Evolutionary conservation across 176 grass and related monocot genomes (phyloP).

Genomic region (Thinopyrum elongatum): DNA sequence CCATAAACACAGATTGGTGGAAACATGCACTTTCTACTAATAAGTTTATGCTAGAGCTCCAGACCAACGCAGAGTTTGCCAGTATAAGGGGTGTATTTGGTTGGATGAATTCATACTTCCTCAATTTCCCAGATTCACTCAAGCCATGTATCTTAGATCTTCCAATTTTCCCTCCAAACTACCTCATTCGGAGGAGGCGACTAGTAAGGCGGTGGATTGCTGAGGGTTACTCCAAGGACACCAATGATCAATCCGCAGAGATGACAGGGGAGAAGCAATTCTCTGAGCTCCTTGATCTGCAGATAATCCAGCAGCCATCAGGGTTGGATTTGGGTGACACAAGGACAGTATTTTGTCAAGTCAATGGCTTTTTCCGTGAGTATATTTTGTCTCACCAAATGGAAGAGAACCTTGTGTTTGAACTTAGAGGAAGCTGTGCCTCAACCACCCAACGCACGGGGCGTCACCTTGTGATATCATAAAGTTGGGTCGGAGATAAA

Average conservation of each 20-base stretch:
- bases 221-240: background rate
- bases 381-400: no score
- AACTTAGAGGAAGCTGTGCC: no score
- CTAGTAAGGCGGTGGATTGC: constrained; percentile 27
- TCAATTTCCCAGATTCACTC: background rate
- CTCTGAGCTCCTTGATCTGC: background rate
- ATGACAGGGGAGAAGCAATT: background rate
- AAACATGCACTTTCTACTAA: background rate
- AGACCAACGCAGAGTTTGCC: background rate
- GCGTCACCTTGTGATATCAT: background rate
- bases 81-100: background rate
- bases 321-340: no score
- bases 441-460: no score
- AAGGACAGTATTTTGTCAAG: background rate
- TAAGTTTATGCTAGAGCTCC: background rate
- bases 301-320: constrained; percentile 6
- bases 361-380: background rate
- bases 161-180: background rate
- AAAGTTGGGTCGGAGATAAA: background rate
- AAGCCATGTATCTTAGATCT: constrained; percentile 1
- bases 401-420: no score
- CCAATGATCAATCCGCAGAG: background rate
- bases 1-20: background rate
- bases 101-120: constrained; percentile 20
- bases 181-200: background rate